phyloP scores from a whole-genome alignment of 2,329 filamentous ascomycete genomes.

The Colletotrichum spaethianum region DNA sequence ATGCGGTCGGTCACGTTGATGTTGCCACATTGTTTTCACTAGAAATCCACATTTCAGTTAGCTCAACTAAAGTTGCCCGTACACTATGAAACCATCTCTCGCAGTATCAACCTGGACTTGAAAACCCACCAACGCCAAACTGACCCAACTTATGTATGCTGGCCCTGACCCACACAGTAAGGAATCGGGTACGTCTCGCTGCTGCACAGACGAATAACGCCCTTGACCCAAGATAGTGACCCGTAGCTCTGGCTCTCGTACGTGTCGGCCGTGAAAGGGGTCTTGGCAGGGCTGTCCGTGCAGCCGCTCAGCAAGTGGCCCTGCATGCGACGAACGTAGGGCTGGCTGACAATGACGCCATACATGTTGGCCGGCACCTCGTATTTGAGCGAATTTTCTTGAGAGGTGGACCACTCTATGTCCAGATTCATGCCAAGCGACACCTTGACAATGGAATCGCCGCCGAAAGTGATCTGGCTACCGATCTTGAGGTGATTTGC shows the following conservation, averaged over 20 bases:
- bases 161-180: conserved; percentile 54
- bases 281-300: conserved; percentile 47
- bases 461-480: conserved; percentile 44
- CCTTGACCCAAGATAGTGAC: conserved; percentile 55
- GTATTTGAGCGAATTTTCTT: conserved; percentile 49
- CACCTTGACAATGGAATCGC: conserved; percentile 42
- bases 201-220: conserved; percentile 54
- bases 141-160: not conserved
- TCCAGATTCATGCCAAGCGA: conserved; percentile 43
- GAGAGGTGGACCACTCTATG: conserved; percentile 46
- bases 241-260: conserved; percentile 51
- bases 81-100: not conserved
- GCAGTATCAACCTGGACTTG: not conserved
- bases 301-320: conserved; percentile 52
- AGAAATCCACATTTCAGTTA: too few relatives aligned
- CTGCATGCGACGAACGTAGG: conserved; percentile 48
- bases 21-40: not conserved
- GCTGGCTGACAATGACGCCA: conserved; percentile 56
- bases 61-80: not conserved
- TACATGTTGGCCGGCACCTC: conserved; percentile 52
- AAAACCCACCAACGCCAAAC: not conserved
- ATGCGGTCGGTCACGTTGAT: not conserved
- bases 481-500: conserved; percentile 48
- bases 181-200: conserved; percentile 53
- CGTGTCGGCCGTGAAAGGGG: conserved; percentile 50